These are phyloP conservation scores for Saksenaea oblongispora DNA, from an alignment of 371 early-diverging fungal species.

Conservation along the genomic window DNA sequence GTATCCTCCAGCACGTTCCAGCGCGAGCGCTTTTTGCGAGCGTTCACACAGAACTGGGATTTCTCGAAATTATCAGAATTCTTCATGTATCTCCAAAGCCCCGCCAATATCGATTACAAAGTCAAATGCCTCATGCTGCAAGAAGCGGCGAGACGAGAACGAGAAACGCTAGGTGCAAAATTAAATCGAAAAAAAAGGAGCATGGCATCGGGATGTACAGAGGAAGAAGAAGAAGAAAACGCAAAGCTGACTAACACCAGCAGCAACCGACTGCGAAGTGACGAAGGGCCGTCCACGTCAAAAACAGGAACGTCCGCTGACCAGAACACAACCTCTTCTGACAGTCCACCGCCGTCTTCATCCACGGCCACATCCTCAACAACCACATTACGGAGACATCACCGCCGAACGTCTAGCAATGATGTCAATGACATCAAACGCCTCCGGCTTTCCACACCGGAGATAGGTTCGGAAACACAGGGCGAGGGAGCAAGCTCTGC, in stretches of 20 bases:
- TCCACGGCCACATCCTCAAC: neutral
- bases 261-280: neutral
- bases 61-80: conserved; percentile 78
- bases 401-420: conserved; percentile 52
- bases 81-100: conserved; percentile 69
- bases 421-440: conserved; percentile 50
- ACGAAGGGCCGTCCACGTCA: conserved; percentile 6
- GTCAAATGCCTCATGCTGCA: conserved; percentile 76
- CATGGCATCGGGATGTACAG: neutral
- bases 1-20: conserved; percentile 31
- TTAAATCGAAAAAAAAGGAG: conserved; percentile 27
- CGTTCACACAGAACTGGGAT: conserved; percentile 74
- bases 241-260: neutral
- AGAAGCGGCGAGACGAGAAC: conserved; percentile 62
- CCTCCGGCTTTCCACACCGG: conserved; percentile 34
- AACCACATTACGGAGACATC: conserved; percentile 34
- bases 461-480: conserved; percentile 21
- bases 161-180: conserved; percentile 43
- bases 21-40: conserved; percentile 66
- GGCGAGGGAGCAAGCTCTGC: conserved; percentile 10
- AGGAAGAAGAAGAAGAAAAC: conserved; percentile 1
- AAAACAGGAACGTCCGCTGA: conserved; percentile 12
- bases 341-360: neutral
- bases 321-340: neutral
- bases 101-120: conserved; percentile 69